Evolutionary conservation across 495 filamentous ascomycete genomes (phyloP).

Genomic region (Xylaria palmicola): DNA sequence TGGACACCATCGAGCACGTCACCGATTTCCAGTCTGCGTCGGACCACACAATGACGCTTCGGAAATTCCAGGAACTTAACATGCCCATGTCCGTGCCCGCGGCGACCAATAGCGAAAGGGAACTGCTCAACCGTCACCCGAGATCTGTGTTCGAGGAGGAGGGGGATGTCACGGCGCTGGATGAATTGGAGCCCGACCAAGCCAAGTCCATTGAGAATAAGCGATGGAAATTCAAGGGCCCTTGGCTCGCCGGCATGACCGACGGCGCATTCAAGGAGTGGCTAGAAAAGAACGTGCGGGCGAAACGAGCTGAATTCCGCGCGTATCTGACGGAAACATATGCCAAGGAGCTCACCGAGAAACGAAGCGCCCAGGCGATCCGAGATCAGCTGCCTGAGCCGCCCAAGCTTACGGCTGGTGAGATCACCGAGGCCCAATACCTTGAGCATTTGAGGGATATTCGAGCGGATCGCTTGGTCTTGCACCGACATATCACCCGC

Average conservation of each 20-base stretch:
- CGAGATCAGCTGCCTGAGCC: conserved; percentile 20
- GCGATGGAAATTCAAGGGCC: conserved; percentile 76
- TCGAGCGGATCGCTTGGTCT: conserved; percentile 47
- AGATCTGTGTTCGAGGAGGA: conserved; percentile 61
- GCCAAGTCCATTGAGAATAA: conserved; percentile 31
- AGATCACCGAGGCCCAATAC: conserved; percentile 62
- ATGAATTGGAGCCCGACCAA: conserved; percentile 29
- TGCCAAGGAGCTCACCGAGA: conserved; percentile 48
- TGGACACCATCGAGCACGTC: conserved; percentile 89
- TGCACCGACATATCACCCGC: conserved; percentile 48
- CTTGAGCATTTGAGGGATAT: conserved; percentile 59
- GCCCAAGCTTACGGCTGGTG: conserved; percentile 26
- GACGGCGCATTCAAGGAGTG: conserved; percentile 70
- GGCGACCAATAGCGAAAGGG: conserved; percentile 25
- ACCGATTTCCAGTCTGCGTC: conserved; percentile 84
- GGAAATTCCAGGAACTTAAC: conserved; percentile 78
- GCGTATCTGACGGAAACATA: conserved; percentile 53
- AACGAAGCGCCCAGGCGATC: conserved; percentile 40
- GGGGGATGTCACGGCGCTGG: conserved; percentile 48
- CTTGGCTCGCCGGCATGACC: conserved; percentile 76
- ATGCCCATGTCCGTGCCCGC: conserved; percentile 52
- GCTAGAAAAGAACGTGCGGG: conserved; percentile 60
- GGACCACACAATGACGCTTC: conserved; percentile 76
- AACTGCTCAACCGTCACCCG: not conserved
- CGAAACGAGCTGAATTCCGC: conserved; percentile 60